phyloP scores from a whole-genome alignment of 2,329 filamentous ascomycete genomes.

The Periglandula ipomoeae region DNA sequence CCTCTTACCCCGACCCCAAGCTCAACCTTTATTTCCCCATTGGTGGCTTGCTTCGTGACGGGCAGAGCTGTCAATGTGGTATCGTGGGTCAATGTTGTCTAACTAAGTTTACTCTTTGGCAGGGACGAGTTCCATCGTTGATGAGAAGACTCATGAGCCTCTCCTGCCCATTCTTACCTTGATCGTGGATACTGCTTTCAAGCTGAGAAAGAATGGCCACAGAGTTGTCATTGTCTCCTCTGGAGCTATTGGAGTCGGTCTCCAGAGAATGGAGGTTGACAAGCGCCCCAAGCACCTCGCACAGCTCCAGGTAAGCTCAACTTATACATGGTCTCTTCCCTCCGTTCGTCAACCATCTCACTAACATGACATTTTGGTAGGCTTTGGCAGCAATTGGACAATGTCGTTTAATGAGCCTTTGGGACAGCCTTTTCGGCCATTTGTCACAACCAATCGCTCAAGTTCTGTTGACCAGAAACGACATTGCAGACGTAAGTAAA shows the following conservation, averaged over 20 bases:
- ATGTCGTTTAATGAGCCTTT: slow-evolving; percentile 87
- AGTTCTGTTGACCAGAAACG: slow-evolving; percentile 86
- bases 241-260: slow-evolving; percentile 88
- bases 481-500: slow-evolving; percentile 76
- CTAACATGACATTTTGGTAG: slow-evolving; percentile 24
- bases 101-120: slow-evolving; percentile 4
- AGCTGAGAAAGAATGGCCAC: slow-evolving; percentile 82
- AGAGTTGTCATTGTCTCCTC: slow-evolving; percentile 94
- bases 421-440: slow-evolving; percentile 87
- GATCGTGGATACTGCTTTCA: slow-evolving; percentile 90
- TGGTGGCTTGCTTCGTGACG: background rate
- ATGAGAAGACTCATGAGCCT: slow-evolving; percentile 90
- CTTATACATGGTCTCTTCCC: background rate
- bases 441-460: slow-evolving; percentile 87
- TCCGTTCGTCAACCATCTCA: background rate
- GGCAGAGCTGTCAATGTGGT: background rate
- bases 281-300: slow-evolving; percentile 85
- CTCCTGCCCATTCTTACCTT: slow-evolving; percentile 81
- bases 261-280: slow-evolving; percentile 81
- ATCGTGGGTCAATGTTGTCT: background rate
- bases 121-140: slow-evolving; percentile 99
- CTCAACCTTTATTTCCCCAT: background rate
- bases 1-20: background rate
- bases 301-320: slow-evolving; percentile 58
- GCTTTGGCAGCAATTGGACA: slow-evolving; percentile 94